phyloP scores from a whole-genome alignment of 176 grass and related monocot genomes.

The Miscanthus lutarioriparius region DNA sequence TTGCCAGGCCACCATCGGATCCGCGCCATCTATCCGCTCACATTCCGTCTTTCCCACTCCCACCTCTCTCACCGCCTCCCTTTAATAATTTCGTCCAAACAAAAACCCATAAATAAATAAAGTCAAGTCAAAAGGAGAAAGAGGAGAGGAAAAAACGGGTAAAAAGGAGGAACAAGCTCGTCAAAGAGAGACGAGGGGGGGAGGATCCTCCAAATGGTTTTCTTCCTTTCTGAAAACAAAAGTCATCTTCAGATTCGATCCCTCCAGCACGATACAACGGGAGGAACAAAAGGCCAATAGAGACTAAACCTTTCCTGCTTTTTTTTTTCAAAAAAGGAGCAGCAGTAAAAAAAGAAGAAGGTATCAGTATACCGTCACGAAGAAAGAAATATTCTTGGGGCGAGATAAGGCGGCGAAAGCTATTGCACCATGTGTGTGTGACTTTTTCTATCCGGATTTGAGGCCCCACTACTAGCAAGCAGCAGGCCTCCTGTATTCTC shows the following conservation, averaged over 20 bases:
- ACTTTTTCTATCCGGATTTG: constrained; percentile 30
- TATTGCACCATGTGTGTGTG: background rate
- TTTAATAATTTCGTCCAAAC: background rate
- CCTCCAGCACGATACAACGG: constrained; percentile 24
- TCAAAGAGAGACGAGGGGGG: constrained; percentile 15
- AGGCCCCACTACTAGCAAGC: constrained; percentile 10
- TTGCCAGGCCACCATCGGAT: background rate
- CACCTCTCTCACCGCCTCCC: constrained; percentile 20
- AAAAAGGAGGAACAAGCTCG: constrained; percentile 38
- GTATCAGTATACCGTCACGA: background rate
- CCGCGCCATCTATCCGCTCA: background rate
- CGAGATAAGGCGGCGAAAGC: constrained; percentile 37
- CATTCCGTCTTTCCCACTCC: constrained; percentile 6
- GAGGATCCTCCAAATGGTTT: constrained; percentile 16
- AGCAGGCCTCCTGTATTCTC: too few relatives aligned
- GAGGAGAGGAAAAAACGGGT: constrained; percentile 28
- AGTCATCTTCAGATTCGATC: constrained; percentile 29
- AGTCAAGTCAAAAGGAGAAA: background rate
- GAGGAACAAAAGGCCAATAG: background rate
- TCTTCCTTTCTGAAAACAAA: background rate
- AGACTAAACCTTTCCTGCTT: too few relatives aligned
- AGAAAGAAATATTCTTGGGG: background rate
- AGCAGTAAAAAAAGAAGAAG: background rate
- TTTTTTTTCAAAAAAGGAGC: too few relatives aligned
- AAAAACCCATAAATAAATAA: constrained; percentile 1